Base-by-base conservation (phyloP, 2,329 filamentous ascomycete species). In the Gnomoniopsis sp. region DNA sequence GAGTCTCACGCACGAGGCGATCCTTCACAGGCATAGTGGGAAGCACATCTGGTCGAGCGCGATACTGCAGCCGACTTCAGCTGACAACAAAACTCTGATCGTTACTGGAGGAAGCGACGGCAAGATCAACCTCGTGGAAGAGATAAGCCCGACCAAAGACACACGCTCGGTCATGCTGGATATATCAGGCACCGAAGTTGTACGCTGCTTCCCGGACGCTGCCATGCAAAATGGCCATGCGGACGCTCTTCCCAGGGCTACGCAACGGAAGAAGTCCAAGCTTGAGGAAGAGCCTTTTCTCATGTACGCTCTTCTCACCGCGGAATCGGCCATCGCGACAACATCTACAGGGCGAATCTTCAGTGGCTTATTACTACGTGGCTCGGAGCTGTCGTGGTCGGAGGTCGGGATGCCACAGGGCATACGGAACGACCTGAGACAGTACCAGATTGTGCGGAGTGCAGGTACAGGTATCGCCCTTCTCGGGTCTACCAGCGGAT, bases 31-130 rank as follows among this genome's bases (percentile, higher is more conserved):
- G 60, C 93, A 98, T 69, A 80, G 78, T 36, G 95, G 95, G 7
- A 99, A 97, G 72, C 92, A 97, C 69, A 86, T 98, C 7, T 98
- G 93, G 93, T 87, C 92, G 0, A 79, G 86, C 41, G 84, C 83
- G 14, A 61, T 81, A 8, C 65, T 71, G 2, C 58, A 58, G 30
- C 60, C 64, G 60, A 74, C 59, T 15, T 70, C 69, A 15, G 66
- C 77, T 0, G 17, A 33, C n/a, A 49, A 26, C 14, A 44, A 30
- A 22, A 53, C 51, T 3, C 62, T 80, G 1, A 71, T 91, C 21
- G 86, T 84, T 3, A 92, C 90, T 2, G 95, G 95, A 14, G 95
- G 91, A n/a, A 88, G 90, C 12, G 95, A 99, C 72, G 88, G 92
- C 17, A 85, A 80, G 63, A 79, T 88, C 44, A 77, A 79, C 3